phyloP scores from a whole-genome alignment of 1,284 basidiomycete species.

The Ceratobasidium sp. region DNA sequence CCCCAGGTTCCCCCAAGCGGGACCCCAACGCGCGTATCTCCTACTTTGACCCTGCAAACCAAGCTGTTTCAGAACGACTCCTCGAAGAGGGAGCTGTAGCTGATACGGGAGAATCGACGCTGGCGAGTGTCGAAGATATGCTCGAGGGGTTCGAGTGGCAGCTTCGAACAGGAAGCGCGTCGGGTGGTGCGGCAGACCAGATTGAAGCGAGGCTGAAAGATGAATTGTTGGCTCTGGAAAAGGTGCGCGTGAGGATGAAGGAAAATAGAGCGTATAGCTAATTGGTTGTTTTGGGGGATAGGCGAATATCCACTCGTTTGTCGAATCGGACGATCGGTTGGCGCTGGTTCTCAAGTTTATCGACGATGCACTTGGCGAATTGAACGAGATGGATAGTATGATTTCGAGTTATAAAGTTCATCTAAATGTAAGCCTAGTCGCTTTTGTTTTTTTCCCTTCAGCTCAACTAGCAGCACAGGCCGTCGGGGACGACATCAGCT shows the following conservation, averaged over 20 bases:
- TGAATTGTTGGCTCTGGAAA: slow-evolving; percentile 91
- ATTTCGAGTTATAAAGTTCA: slow-evolving; percentile 95
- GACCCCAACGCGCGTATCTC: slow-evolving; percentile 80
- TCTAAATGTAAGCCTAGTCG: slow-evolving; percentile 75
- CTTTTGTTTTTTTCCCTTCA: slow-evolving; percentile 5
- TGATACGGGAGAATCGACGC: slow-evolving; percentile 70
- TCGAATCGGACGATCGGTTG: slow-evolving; percentile 90
- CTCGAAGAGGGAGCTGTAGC: slow-evolving; percentile 70
- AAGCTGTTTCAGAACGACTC: slow-evolving; percentile 78
- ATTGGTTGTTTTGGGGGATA: slow-evolving; percentile 54
- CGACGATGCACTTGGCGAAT: slow-evolving; percentile 86
- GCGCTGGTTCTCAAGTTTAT: slow-evolving; percentile 88
- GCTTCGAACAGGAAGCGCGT: slow-evolving; percentile 63
- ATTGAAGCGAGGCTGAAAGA: slow-evolving; percentile 89
- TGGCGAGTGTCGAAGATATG: slow-evolving; percentile 97
- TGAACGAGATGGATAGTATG: slow-evolving; percentile 88
- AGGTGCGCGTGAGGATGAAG: slow-evolving; percentile 63
- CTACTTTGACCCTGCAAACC: slow-evolving; percentile 82
- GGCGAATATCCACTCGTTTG: slow-evolving; percentile 97
- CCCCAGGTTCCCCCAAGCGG: slow-evolving; percentile 57
- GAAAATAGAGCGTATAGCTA: slow-evolving; percentile 45
- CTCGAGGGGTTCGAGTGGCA: slow-evolving; percentile 97
- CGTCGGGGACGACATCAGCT: slow-evolving; percentile 93
- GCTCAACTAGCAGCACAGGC: slow-evolving; percentile 65
- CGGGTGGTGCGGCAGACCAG: slow-evolving; percentile 83